Percentiles rank a stretch among this genome's conserved stretches.
Conservation (phyloP, 306 rosid genomes). For the Vigna unguiculata region DNA sequence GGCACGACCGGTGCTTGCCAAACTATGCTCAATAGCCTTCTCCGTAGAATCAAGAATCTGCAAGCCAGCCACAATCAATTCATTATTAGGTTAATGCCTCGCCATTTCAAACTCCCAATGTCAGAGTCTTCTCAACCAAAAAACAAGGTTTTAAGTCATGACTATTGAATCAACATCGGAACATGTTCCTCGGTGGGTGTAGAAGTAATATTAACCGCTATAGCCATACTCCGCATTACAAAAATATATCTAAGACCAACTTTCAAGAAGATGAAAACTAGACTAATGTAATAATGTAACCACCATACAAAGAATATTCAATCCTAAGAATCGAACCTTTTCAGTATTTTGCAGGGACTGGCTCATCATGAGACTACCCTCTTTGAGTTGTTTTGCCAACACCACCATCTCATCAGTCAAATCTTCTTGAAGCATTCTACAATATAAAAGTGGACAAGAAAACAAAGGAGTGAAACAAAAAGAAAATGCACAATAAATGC, state of each 20-base stretch:
- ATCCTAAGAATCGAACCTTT: slow-evolving; percentile 56
- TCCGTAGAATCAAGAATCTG: slow-evolving; percentile 92
- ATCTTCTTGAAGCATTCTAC: slow-evolving; percentile 89
- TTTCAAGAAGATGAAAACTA: background rate
- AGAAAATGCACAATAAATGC: background rate
- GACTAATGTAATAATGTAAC: background rate
- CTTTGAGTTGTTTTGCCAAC: slow-evolving; percentile 92
- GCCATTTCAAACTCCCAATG: background rate
- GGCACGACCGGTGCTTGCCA: slow-evolving; percentile 91
- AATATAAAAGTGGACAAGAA: slow-evolving; percentile 25
- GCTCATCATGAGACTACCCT: slow-evolving; percentile 86
- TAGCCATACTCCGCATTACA: background rate
- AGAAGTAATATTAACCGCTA: background rate
- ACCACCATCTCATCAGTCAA: slow-evolving; percentile 97
- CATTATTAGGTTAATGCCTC: slow-evolving; percentile 6
- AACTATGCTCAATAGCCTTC: slow-evolving; percentile 82
- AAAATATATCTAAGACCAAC: background rate
- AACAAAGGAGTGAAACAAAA: background rate
- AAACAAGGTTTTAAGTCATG: background rate
- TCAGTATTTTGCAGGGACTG: slow-evolving; percentile 78
- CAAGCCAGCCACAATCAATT: slow-evolving; percentile 43
- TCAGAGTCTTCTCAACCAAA: background rate
- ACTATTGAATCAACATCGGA: too few relatives aligned
- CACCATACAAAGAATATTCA: background rate
- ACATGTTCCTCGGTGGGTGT: too few relatives aligned